Conservation (phyloP, 2,329 filamentous ascomycete genomes). For the Hypomyces rosellus region DNA sequence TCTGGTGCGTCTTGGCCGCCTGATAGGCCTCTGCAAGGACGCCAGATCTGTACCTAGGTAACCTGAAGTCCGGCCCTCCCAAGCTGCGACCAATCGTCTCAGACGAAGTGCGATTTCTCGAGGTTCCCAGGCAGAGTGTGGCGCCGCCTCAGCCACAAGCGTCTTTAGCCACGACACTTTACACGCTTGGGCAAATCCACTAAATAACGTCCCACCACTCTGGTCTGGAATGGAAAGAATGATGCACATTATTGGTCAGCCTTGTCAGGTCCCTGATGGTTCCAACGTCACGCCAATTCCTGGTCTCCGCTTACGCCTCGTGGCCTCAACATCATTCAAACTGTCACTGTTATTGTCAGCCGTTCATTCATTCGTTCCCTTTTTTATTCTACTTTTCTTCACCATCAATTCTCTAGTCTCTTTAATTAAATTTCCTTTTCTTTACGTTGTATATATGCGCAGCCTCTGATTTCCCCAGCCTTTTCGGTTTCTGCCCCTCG, state of each 20-base stretch:
- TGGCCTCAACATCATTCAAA: slow-evolving; percentile 10
- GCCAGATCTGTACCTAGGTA: too few species aligned
- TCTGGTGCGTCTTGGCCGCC: too few species aligned
- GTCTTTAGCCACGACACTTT: not conserved
- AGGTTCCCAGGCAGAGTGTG: not conserved
- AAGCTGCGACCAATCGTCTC: too few species aligned
- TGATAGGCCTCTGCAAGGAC: too few species aligned
- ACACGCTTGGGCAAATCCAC: not conserved
- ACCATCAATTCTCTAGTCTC: not conserved
- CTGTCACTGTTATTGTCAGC: slow-evolving; percentile 3
- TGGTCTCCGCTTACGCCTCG: not conserved
- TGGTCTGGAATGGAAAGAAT: not conserved
- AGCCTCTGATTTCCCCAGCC: not conserved
- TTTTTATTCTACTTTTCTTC: not conserved
- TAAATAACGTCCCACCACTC: not conserved
- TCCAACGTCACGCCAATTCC: not conserved
- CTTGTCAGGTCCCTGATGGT: not conserved
- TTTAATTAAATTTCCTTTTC: not conserved
- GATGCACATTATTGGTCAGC: slow-evolving; percentile 5
- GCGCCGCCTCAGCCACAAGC: not conserved
- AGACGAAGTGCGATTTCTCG: too few species aligned
- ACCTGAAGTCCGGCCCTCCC: too few species aligned
- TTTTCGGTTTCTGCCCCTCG: not conserved
- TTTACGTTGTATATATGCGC: not conserved
- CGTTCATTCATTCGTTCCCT: not conserved